Evolutionary conservation across 2,329 filamentous ascomycete genomes (phyloP).

Genomic region (Cyclaneusma minus): DNA sequence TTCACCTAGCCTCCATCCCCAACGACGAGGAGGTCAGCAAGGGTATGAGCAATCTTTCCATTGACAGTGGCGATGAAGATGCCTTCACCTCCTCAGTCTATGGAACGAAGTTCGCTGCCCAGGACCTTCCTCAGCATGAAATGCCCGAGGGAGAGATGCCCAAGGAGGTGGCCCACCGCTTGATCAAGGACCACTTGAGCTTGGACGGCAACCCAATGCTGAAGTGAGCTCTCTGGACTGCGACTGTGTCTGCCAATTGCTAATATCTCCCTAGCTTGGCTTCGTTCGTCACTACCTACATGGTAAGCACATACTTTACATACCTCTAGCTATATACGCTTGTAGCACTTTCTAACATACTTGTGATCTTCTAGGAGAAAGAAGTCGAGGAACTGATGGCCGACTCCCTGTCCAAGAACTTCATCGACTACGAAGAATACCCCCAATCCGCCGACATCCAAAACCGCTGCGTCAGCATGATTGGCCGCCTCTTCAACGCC

Average conservation of each 20-base stretch:
- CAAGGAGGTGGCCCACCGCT: slow-evolving; percentile 78
- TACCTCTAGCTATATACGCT: background rate
- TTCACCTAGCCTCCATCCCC: slow-evolving; percentile 29
- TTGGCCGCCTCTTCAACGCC: slow-evolving; percentile 76
- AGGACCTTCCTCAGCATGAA: slow-evolving; percentile 66
- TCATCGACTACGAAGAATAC: slow-evolving; percentile 81
- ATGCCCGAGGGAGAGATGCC: slow-evolving; percentile 92
- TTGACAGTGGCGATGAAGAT: slow-evolving; percentile 5
- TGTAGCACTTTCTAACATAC: too few relatives aligned
- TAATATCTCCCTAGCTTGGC: slow-evolving; percentile 45
- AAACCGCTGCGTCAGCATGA: slow-evolving; percentile 85
- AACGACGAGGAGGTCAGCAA: slow-evolving; percentile 16
- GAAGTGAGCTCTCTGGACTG: slow-evolving; percentile 34
- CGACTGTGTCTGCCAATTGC: slow-evolving; percentile 4
- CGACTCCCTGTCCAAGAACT: slow-evolving; percentile 87
- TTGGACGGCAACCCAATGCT: slow-evolving; percentile 85
- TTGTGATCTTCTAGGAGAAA: slow-evolving; percentile 48
- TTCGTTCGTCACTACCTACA: slow-evolving; percentile 91
- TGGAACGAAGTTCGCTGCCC: slow-evolving; percentile 66
- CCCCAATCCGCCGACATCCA: slow-evolving; percentile 73
- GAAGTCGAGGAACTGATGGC: slow-evolving; percentile 94
- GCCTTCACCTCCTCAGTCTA: slow-evolving; percentile 42
- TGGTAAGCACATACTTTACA: slow-evolving; percentile 54
- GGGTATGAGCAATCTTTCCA: slow-evolving; percentile 4
- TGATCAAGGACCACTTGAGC: slow-evolving; percentile 92